A percentile compares a stretch with the other conserved stretches of the same genome.
Evolutionary conservation across 1,284 basidiomycete genomes (phyloP).

Genomic region (Melampsora americana): DNA sequence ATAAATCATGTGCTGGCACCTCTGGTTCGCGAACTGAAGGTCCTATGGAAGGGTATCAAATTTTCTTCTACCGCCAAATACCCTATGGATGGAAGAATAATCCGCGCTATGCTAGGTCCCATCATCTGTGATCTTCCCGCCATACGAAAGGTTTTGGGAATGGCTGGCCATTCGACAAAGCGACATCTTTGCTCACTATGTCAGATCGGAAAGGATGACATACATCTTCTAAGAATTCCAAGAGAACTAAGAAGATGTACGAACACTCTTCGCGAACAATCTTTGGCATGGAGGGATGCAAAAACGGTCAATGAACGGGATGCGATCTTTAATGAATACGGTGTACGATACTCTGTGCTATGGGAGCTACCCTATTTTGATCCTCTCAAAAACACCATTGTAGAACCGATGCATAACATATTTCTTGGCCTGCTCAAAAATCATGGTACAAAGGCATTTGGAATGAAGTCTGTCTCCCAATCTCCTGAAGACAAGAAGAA

Average conservation of each 20-base stretch:
- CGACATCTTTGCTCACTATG: slow-evolving; percentile 18
- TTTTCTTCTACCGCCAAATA: slow-evolving; percentile 21
- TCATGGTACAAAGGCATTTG: slow-evolving; percentile 15
- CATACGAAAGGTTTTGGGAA: slow-evolving; percentile 14
- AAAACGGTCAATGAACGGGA: not conserved
- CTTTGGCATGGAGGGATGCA: slow-evolving; percentile 32
- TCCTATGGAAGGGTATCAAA: slow-evolving; percentile 49
- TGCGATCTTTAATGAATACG: slow-evolving; percentile 13
- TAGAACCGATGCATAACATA: slow-evolving; percentile 42
- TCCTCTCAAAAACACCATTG: not conserved
- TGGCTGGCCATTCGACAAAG: slow-evolving; percentile 20
- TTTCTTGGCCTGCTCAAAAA: slow-evolving; percentile 26
- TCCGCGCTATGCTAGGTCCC: slow-evolving; percentile 11
- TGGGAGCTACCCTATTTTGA: slow-evolving; percentile 28
- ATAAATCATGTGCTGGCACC: slow-evolving; percentile 53
- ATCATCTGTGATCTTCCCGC: slow-evolving; percentile 38
- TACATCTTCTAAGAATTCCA: not conserved
- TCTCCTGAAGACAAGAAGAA: not conserved
- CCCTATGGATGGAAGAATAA: slow-evolving; percentile 22
- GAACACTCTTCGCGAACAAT: not conserved
- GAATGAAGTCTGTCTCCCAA: slow-evolving; percentile 9
- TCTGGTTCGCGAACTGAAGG: slow-evolving; percentile 51
- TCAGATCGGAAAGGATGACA: not conserved
- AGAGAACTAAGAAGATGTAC: not conserved
- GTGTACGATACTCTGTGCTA: slow-evolving; percentile 27